phyloP scores from a whole-genome alignment of 2,329 filamentous ascomycete species.

The Colletotrichum chrysophilum region DNA sequence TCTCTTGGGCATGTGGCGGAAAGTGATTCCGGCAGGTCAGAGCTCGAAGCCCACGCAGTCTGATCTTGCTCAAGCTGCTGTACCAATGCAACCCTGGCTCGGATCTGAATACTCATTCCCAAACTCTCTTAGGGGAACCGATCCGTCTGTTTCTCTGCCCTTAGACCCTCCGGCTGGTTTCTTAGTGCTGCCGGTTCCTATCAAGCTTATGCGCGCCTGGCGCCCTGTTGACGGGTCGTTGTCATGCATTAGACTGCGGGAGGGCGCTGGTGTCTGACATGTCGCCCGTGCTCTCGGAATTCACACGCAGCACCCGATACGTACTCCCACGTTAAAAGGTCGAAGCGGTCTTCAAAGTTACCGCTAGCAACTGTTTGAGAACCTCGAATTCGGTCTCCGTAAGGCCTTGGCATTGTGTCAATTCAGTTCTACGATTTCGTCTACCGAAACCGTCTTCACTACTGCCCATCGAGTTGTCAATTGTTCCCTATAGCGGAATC shows the following conservation, averaged over 20 bases:
- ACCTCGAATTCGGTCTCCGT: neutral
- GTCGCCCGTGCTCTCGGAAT: neutral
- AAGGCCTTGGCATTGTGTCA: conserved; percentile 14
- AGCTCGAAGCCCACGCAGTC: neutral
- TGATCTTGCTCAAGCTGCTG: neutral
- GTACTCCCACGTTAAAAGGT: neutral
- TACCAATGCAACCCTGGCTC: neutral
- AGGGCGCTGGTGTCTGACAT: neutral
- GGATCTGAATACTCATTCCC: neutral
- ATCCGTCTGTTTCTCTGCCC: neutral
- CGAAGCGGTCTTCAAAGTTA: neutral
- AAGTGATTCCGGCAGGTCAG: neutral
- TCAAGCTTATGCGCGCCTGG: neutral
- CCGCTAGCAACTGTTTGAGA: conserved; percentile 1
- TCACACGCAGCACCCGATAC: neutral
- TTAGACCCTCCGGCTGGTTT: neutral
- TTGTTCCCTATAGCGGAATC: neutral
- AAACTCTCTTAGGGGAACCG: neutral
- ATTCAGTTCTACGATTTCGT: neutral
- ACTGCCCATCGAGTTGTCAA: neutral
- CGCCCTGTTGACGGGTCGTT: conserved; percentile 12
- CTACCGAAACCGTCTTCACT: neutral
- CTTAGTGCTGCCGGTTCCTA: neutral
- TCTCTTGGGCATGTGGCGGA: neutral
- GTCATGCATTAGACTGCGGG: neutral